Base-by-base conservation (phyloP, 139 green algal species). In the Closterium sp. region DNA sequence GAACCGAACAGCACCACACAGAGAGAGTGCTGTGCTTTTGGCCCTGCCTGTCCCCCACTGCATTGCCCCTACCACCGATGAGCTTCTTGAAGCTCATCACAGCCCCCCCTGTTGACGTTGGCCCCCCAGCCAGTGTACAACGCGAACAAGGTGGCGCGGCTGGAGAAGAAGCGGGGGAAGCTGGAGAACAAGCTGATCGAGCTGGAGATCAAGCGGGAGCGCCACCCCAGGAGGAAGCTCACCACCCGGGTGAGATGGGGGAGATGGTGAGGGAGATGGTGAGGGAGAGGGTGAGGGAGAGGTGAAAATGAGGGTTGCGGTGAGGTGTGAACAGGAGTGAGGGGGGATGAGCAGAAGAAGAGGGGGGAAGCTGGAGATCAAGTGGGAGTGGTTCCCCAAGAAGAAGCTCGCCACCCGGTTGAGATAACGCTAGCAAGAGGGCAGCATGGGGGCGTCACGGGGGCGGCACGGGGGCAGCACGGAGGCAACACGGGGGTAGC, bases 41-140 rank as follows among this genome's bases (percentile, higher is more conserved):
- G 21, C 32, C 85, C 23, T 38, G 19, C 85, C 21, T 28, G 19
- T 88, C 85, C 32, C 31, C 25, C 23, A 19, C 25, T 88, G 21
- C 85, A 28, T 21, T 23, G 19, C 25, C 23, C 21, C 31, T 23
- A 38, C 85, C 19, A 19, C n/a, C n/a, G n/a, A n/a, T n/a, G n/a
- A n/a, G n/a, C n/a, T n/a, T n/a, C n/a, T n/a, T n/a, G n/a, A n/a
- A n/a, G n/a, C n/a, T n/a, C n/a, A n/a, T n/a, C n/a, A n/a, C n/a
- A n/a, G n/a, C n/a, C n/a, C n/a, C n/a, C n/a, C n/a, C n/a, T n/a
- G n/a, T n/a, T n/a, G n/a, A n/a, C n/a, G n/a, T n/a, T n/a, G n/a
- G n/a, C n/a, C n/a, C n/a, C n/a, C n/a, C n/a, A 91, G 89, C 33
- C 64, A 69, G 89, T 91, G 34, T 89, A 89, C 89, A 91, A 91